Evolutionary conservation across 2,329 filamentous ascomycete species (phyloP), one percentile per base, ranked within the genome.

Genomic region (Hypoxylon sp.): DNA sequence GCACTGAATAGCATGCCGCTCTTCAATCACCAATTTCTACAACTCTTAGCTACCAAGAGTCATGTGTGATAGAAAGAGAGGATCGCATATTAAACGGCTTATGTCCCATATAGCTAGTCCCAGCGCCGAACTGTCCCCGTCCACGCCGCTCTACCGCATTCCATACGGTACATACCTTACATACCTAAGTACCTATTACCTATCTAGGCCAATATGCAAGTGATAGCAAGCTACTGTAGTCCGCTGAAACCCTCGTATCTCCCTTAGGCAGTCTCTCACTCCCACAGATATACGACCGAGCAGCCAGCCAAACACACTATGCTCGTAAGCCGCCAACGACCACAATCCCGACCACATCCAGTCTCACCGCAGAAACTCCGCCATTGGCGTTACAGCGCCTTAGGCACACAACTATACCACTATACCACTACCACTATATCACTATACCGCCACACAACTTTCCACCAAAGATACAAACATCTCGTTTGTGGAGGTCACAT

Each of bases 401-500:
- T 34, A 34, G 30, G 30, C 12, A 21, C 9, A 46, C 23, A 2
- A 11, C 30, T 34, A 34, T 34, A 34, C 30, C 11, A 34, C 11
- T 34, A 34, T 14, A 34, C 30, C 9, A 27, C 43, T 12, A 46
- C 23, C 3, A 8, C 29, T 30, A 30, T 30, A 30, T 9, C 4
- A 30, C 5, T 30, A 30, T 30, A 30, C 29, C 29, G 11, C 29
- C 11, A 30, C 29, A 30, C 29, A 30, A 30, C 29, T 30, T n/a
- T n/a, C n/a, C n/a, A n/a, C n/a, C n/a, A n/a, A n/a, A n/a, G n/a
- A n/a, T n/a, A n/a, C n/a, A n/a, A n/a, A n/a, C n/a, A n/a, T n/a
- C n/a, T n/a, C n/a, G 51, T 47, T 27, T 32, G 39, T 57, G 45
- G 55, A 32, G 55, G 62, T 68, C 65, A 68, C 65, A 68, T 68